These are phyloP conservation scores for Sugiyamaella chiloensis DNA, from an alignment of 805 yeast species.

Conservation along the genomic window DNA sequence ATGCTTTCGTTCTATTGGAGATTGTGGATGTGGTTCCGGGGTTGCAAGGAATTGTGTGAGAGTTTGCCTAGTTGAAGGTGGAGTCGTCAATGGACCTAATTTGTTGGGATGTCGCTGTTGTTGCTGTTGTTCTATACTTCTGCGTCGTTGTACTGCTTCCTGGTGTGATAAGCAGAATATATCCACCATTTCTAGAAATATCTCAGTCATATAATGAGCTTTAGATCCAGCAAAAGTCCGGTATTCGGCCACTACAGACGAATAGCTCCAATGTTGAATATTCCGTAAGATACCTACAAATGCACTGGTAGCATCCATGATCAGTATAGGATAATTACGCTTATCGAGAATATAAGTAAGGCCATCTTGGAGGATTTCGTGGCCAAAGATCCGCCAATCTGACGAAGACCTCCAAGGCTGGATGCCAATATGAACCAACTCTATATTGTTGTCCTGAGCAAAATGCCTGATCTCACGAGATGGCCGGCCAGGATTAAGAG, in stretches of 20 bases:
- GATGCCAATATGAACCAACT: slow-evolving; percentile 35
- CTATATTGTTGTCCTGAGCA: slow-evolving; percentile 43
- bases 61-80: background rate
- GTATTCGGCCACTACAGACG: slow-evolving; percentile 82
- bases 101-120: slow-evolving; percentile 14
- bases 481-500: slow-evolving; percentile 84
- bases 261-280: slow-evolving; percentile 84
- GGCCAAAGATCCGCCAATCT: slow-evolving; percentile 76
- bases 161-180: slow-evolving; percentile 56
- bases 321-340: slow-evolving; percentile 60
- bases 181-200: slow-evolving; percentile 71
- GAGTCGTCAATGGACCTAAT: background rate
- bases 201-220: slow-evolving; percentile 75
- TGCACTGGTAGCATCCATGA: slow-evolving; percentile 78
- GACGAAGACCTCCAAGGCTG: slow-evolving; percentile 39
- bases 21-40: too few relatives aligned
- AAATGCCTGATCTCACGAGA: slow-evolving; percentile 66
- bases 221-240: slow-evolving; percentile 70
- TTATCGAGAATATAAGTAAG: slow-evolving; percentile 62
- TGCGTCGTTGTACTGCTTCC: slow-evolving; percentile 37
- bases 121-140: slow-evolving; percentile 31
- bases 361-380: slow-evolving; percentile 59
- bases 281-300: slow-evolving; percentile 78
- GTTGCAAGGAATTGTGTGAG: too few relatives aligned
- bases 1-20: slow-evolving; percentile 28